phyloP scores from a whole-genome alignment of 306 rosid species.

The Pyrus pyrifolia region DNA sequence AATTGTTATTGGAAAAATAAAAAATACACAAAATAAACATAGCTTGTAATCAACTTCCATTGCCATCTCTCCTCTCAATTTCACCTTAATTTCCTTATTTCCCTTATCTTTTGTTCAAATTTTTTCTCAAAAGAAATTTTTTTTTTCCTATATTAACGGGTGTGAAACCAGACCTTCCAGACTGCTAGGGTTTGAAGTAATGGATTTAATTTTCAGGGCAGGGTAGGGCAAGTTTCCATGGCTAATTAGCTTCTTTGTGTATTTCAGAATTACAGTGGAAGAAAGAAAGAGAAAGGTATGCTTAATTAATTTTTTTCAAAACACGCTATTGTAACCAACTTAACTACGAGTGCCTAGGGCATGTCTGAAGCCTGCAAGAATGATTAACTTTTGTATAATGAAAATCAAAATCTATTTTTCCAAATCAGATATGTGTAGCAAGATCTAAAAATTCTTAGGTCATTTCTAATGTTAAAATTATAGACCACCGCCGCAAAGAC shows the following conservation, averaged over 20 bases:
- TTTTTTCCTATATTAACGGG: neutral
- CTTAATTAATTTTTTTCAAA: no score
- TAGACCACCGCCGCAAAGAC: neutral
- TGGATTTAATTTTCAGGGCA: neutral
- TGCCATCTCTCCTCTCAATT: neutral
- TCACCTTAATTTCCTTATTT: neutral
- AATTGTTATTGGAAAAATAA: conserved; percentile 10
- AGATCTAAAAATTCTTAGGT: no score
- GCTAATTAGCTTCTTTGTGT: neutral
- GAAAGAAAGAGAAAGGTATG: no score
- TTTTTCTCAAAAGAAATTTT: no score
- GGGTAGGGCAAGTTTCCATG: neutral
- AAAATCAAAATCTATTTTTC: no score
- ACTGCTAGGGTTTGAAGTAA: neutral
- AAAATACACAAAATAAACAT: conserved; percentile 22
- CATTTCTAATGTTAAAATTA: no score
- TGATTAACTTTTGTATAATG: no score
- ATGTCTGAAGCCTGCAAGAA: no score
- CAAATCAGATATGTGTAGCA: no score
- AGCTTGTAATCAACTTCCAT: conserved; percentile 18
- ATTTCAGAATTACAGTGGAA: neutral
- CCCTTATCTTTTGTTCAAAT: no score
- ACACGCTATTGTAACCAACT: no score
- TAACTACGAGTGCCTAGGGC: no score
- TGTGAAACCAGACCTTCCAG: neutral